phyloP scores from a whole-genome alignment of 2,329 filamentous ascomycete genomes.

The Fusarium setosum region DNA sequence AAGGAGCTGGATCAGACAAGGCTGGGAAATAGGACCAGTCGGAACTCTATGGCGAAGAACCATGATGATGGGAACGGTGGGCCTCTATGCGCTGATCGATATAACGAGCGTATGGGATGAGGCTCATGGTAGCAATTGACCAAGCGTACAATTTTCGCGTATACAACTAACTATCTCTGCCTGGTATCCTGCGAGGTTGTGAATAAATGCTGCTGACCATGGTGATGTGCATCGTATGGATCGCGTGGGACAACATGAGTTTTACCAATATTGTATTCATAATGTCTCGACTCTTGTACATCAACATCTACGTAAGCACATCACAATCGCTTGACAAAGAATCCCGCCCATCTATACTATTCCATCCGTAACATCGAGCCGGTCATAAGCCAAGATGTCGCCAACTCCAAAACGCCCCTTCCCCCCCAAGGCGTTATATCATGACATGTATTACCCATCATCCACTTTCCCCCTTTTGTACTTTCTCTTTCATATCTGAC shows the following conservation, averaged over 20 bases:
- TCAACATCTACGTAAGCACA: constrained; percentile 18
- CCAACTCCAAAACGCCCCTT: constrained; percentile 36
- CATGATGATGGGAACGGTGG: constrained; percentile 19
- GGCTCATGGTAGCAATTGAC: constrained; percentile 25
- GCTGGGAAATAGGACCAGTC: constrained; percentile 25
- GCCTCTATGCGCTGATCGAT: constrained; percentile 23
- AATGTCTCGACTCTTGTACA: neutral
- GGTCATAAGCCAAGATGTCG: constrained; percentile 25
- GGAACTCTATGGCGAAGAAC: constrained; percentile 11
- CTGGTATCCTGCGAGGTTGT: neutral
- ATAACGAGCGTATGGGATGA: constrained; percentile 26
- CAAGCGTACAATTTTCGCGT: constrained; percentile 34
- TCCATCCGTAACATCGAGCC: constrained; percentile 21
- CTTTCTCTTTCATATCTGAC: neutral
- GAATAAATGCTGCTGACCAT: neutral
- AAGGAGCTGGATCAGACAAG: constrained; percentile 29
- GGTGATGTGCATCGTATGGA: neutral
- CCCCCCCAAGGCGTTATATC: constrained; percentile 29
- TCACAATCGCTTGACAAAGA: constrained; percentile 10
- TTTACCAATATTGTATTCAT: neutral
- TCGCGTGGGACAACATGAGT: neutral
- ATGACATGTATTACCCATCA: constrained; percentile 15
- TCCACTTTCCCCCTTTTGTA: neutral
- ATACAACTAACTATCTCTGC: neutral
- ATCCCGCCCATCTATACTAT: neutral